phyloP scores from a whole-genome alignment of 169 alveolate genomes.

The Cryptosporidium felis region DNA sequence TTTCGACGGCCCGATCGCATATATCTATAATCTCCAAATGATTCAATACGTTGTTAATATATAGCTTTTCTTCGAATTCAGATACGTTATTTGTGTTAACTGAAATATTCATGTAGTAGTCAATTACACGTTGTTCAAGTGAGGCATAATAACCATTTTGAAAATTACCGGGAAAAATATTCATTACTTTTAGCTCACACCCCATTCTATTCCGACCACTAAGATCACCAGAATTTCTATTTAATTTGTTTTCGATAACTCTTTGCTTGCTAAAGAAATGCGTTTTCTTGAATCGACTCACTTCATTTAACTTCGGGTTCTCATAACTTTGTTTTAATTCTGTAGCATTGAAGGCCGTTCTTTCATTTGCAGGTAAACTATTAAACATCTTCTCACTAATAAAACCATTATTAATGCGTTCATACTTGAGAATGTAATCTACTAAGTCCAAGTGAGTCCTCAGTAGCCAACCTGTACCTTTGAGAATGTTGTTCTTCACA shows the following conservation, averaged over 20 bases:
- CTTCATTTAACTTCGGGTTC: too few relatives aligned
- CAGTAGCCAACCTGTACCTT: constrained; percentile 70
- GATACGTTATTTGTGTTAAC: not conserved
- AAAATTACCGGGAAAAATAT: not conserved
- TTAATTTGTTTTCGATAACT: too few relatives aligned
- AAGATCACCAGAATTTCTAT: too few relatives aligned
- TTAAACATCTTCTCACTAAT: too few relatives aligned
- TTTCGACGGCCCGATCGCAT: constrained; percentile 41
- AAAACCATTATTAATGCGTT: not conserved
- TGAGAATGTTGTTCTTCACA: constrained; percentile 34
- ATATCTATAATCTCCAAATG: constrained; percentile 34
- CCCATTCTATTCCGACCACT: too few relatives aligned
- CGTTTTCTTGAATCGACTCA: too few relatives aligned
- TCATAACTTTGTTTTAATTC: too few relatives aligned
- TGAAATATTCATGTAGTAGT: constrained; percentile 39
- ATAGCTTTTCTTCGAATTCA: constrained; percentile 26
- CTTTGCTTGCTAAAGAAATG: too few relatives aligned
- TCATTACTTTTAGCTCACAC: too few relatives aligned
- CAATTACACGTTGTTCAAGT: constrained; percentile 33
- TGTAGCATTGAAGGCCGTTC: too few relatives aligned
- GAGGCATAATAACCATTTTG: not conserved
- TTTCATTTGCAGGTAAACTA: too few relatives aligned
- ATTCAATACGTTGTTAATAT: constrained; percentile 21
- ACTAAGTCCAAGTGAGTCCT: constrained; percentile 64
- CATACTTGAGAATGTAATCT: constrained; percentile 25